A percentile compares a stretch with the other conserved stretches of the same genome.
phyloP scores from a whole-genome alignment of 1,139 yeast genomes.

The Magnusiomyces tetraspermus region DNA sequence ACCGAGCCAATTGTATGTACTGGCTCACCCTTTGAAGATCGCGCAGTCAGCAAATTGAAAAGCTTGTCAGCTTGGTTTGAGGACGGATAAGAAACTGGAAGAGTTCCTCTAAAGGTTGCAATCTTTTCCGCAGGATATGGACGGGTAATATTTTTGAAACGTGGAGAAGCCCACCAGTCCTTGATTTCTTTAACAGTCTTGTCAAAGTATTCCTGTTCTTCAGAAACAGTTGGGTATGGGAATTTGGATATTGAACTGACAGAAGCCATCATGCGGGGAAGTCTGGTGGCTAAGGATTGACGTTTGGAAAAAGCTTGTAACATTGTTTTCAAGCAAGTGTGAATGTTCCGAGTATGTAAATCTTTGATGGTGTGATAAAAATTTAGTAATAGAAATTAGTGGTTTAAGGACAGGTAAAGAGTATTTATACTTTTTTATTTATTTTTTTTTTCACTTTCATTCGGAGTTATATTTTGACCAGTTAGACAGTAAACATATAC shows the following conservation, averaged over 20 bases:
- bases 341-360: no score
- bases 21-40: constrained; percentile 39
- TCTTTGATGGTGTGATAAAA: no score
- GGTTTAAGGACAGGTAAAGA: no score
- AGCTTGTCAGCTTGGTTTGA: constrained; percentile 48
- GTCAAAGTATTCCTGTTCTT: constrained; percentile 30
- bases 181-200: constrained; percentile 34
- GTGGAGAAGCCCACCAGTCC: constrained; percentile 44
- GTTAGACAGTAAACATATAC: no score
- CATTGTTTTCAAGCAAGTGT: no score
- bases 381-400: no score
- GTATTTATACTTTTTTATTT: no score
- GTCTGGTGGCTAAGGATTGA: no score
- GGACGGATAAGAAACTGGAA: constrained; percentile 42
- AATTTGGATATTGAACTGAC: constrained; percentile 28
- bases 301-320: no score
- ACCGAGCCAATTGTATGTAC: constrained; percentile 52
- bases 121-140: constrained; percentile 48
- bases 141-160: constrained; percentile 43
- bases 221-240: constrained; percentile 32
- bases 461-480: no score
- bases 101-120: constrained; percentile 44
- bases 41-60: constrained; percentile 37
- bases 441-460: no score
- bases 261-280: constrained; percentile 4